Evolutionary conservation across 176 grass and related monocot species (phyloP), one percentile per base, ranked within the genome.

Genomic region (Ensete ventricosum): DNA sequence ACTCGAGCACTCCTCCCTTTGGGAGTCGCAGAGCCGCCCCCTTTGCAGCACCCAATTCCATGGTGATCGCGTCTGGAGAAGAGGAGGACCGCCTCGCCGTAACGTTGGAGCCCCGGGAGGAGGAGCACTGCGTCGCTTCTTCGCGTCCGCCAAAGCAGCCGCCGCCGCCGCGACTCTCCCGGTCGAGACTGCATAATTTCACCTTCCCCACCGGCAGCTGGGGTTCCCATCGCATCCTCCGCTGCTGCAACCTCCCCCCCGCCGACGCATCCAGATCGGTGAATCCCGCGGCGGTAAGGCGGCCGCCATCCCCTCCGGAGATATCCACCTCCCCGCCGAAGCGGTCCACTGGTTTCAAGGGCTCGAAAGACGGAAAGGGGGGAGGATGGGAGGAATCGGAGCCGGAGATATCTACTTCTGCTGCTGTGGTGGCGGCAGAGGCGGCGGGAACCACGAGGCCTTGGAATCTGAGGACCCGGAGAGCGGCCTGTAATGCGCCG

Each of bases 381-480:
- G 34, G 34, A 43, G 34, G 34, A 6, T n/a, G 57, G 57, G 57
- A 62, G 13, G 20, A n/a, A 62, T 6, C 57, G 17, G 7, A 17
- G 17, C 1, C 57, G 12, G 57, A 17, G 57, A 17, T 9, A 19
- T 62, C 57, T 62, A 14, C 9, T n/a, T 17, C 57, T 6, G 10
- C 57, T 4, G 57, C 66, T 13, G 8, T n/a, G n/a, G 52, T 14
- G 14, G 71, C 50, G 20, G 11, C 55, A 3, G 27, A 9, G 58
- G 48, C 2, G 19, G 11, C 57, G 2, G 58, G 3, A 6, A 59
- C 48, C 10, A 17, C 59, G 11, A 63, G 75, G 29, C 57, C 75
- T 8, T 77, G 34, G 75, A 77, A 77, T 65, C 59, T 77, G 75
- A 50, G 75, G 59, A 77, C 34, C 22, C 60, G 75, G 75, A 77